A percentile compares a stretch with the other conserved stretches of the same genome.
These are phyloP conservation scores for Panicum virgatum DNA, from an alignment of 202 grass and related monocot genomes.

Conservation along the genomic window DNA sequence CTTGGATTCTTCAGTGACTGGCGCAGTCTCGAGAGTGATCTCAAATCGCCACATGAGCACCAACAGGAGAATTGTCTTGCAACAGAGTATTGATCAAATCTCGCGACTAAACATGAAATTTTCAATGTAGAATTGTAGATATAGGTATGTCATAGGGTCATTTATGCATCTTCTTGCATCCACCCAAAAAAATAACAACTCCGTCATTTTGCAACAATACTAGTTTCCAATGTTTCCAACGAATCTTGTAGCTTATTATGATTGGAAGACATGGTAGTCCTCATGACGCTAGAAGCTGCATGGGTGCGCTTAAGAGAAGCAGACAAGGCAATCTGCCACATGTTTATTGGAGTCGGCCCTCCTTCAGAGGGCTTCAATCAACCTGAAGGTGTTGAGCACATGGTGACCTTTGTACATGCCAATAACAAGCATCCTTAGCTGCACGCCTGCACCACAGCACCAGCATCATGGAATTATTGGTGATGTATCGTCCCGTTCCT, in stretches of 20 bases:
- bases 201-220: no score
- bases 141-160: no score
- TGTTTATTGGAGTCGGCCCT: background rate
- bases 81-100: background rate
- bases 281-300: background rate
- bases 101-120: no score
- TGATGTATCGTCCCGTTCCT: background rate
- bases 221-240: no score
- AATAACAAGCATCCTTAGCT: background rate
- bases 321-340: background rate
- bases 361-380: background rate
- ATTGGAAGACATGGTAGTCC: background rate
- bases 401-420: conserved; percentile 27
- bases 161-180: no score
- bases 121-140: no score
- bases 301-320: background rate
- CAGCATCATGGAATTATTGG: conserved; percentile 24
- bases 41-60: background rate
- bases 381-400: background rate
- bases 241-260: no score
- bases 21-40: no score
- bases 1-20: no score
- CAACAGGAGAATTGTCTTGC: background rate
- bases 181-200: no score
- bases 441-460: no score